Evolutionary conservation across 371 early-diverging fungal species (phyloP).

Genomic region (Syncephalastrum contaminatum): DNA sequence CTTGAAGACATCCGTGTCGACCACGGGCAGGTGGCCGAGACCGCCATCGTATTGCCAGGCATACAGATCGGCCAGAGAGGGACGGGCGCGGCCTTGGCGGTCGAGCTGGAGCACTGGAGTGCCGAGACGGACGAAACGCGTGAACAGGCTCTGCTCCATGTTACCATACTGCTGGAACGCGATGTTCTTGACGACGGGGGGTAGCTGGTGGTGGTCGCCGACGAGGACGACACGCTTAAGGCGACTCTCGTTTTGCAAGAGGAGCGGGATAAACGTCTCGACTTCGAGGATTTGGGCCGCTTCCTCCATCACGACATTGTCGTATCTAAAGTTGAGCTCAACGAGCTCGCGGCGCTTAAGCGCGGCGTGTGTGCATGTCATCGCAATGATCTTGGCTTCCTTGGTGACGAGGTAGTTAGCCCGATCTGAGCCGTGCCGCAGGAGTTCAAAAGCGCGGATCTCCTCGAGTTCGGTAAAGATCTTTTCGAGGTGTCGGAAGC

Average conservation of each 20-base stretch:
- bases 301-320: constrained; percentile 97
- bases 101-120: constrained; percentile 85
- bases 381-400: constrained; percentile 94
- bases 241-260: constrained; percentile 72
- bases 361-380: constrained; percentile 96
- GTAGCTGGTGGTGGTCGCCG: constrained; percentile 97
- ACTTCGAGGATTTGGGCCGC: constrained; percentile 96
- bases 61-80: constrained; percentile 79
- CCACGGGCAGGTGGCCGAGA: constrained; percentile 61
- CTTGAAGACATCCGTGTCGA: constrained; percentile 41
- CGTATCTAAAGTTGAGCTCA: constrained; percentile 87
- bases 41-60: constrained; percentile 79
- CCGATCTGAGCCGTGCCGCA: constrained; percentile 77
- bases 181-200: constrained; percentile 88
- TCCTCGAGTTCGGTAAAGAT: constrained; percentile 77
- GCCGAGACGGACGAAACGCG: constrained; percentile 87
- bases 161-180: constrained; percentile 83
- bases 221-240: constrained; percentile 91
- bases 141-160: constrained; percentile 92
- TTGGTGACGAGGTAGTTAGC: constrained; percentile 90
- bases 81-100: constrained; percentile 74
- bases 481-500: constrained; percentile 74
- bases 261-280: constrained; percentile 92
- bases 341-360: constrained; percentile 84
- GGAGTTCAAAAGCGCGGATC: constrained; percentile 90